Conservation (phyloP, 805 yeast genomes). For the Metschnikowia henanensis region DNA sequence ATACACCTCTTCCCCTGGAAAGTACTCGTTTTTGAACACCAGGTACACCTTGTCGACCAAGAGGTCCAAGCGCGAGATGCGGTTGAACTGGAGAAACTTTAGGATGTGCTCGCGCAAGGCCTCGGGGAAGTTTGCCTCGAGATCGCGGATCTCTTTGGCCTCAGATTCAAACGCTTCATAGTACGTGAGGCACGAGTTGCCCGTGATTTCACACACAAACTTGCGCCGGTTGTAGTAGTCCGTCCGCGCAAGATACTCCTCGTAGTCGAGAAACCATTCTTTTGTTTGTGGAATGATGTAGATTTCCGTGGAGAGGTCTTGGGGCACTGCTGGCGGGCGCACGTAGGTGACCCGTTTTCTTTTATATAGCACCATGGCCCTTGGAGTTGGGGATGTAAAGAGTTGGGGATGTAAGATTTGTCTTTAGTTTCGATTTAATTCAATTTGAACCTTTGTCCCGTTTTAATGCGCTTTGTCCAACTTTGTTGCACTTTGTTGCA, state of each 20-base stretch:
- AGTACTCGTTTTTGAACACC: conserved; percentile 76
- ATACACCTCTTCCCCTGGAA: conserved; percentile 85
- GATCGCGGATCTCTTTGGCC: conserved; percentile 50
- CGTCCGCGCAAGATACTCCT: conserved; percentile 68
- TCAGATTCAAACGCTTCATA: conserved; percentile 88
- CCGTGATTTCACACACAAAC: conserved; percentile 95
- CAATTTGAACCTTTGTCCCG: too few relatives aligned
- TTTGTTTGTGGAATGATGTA: conserved; percentile 83
- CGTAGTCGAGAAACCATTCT: conserved; percentile 83
- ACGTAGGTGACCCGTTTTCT: conserved; percentile 66
- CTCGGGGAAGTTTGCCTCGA: conserved; percentile 85
- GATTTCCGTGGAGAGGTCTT: conserved; percentile 58
- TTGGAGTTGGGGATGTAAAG: too few relatives aligned
- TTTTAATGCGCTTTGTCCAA: too few relatives aligned
- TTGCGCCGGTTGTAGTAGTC: conserved; percentile 73
- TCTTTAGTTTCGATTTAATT: too few relatives aligned
- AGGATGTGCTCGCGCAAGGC: conserved; percentile 91
- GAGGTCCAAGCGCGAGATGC: conserved; percentile 77
- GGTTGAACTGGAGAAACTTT: conserved; percentile 77
- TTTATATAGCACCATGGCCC: conserved; percentile 79
- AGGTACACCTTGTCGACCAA: conserved; percentile 85
- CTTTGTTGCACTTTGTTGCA: too few relatives aligned
- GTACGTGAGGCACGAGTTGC: conserved; percentile 86
- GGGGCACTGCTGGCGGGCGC: conserved; percentile 57
- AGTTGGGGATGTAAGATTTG: too few relatives aligned